Conservation (phyloP, 495 filamentous ascomycete species). For the Cudoniella acicularis region DNA sequence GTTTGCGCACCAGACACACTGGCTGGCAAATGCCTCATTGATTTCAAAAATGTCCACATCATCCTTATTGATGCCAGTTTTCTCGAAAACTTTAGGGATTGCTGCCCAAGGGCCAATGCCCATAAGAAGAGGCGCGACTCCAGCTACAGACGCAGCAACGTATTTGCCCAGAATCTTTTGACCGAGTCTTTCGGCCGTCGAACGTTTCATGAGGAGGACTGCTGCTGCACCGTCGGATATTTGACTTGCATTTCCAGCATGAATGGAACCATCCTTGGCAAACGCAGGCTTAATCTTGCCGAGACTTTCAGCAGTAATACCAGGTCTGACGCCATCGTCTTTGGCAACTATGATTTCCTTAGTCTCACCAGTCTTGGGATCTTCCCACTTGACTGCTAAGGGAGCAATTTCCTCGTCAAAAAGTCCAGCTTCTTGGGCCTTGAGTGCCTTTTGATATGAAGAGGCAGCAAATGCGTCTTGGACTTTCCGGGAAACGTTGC, state of each 20-base stretch:
- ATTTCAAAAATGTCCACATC: conserved; percentile 98
- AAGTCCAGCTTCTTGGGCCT: conserved; percentile 81
- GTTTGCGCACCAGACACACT: conserved; percentile 90
- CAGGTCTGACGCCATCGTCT: conserved; percentile 83
- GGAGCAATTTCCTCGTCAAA: conserved; percentile 94
- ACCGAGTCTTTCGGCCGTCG: conserved; percentile 80
- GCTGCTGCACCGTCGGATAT: conserved; percentile 95
- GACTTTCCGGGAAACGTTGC: conserved; percentile 60
- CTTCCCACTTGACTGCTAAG: conserved; percentile 74
- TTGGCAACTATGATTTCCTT: conserved; percentile 77
- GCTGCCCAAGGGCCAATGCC: conserved; percentile 94
- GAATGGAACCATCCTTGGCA: conserved; percentile 86
- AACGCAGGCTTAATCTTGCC: conserved; percentile 90
- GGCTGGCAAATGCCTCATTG: conserved; percentile 96
- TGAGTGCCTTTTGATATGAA: conserved; percentile 84
- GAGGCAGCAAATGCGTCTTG: conserved; percentile 89
- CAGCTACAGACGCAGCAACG: conserved; percentile 77
- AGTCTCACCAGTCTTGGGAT: conserved; percentile 87
- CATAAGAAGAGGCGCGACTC: conserved; percentile 92
- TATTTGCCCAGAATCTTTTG: conserved; percentile 91
- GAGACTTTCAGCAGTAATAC: conserved; percentile 82
- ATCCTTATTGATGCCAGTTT: conserved; percentile 79
- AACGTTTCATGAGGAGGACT: conserved; percentile 92
- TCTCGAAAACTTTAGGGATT: conserved; percentile 85
- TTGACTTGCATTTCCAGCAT: conserved; percentile 93